These are phyloP conservation scores for Lactarius tabidus DNA, from an alignment of 768 basidiomycete species.

Conservation along the genomic window DNA sequence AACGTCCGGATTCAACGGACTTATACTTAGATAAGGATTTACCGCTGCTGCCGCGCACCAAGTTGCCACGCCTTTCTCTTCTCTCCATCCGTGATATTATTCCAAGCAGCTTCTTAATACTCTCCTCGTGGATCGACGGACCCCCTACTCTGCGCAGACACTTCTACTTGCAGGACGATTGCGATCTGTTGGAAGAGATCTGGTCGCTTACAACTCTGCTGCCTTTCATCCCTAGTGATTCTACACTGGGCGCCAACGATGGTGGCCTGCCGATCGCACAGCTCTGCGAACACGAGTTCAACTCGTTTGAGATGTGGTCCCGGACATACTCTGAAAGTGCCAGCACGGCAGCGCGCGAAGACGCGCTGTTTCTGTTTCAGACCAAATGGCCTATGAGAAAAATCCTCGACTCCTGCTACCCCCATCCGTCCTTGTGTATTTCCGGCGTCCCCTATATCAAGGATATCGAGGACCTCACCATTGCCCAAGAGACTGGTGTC, in stretches of 20 bases:
- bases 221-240: conserved; percentile 8
- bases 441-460: neutral
- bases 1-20: neutral
- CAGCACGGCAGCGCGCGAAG: neutral
- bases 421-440: conserved; percentile 2
- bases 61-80: conserved; percentile 5
- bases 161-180: conserved; percentile 12
- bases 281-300: neutral
- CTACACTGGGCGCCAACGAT: neutral
- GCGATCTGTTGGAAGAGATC: neutral
- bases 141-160: conserved; percentile 11
- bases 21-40: neutral
- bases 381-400: conserved; percentile 5
- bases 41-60: neutral
- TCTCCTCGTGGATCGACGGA: conserved; percentile 2
- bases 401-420: conserved; percentile 5
- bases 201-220: neutral
- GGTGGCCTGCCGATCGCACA: conserved; percentile 1
- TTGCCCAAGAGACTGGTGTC: neutral
- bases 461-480: neutral
- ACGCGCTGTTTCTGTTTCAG: conserved; percentile 11
- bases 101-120: conserved; percentile 8
- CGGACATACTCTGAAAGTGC: neutral
- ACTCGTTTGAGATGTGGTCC: neutral
- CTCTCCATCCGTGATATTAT: conserved; percentile 7